These are phyloP conservation scores for Scenedesmus sp. DNA, from an alignment of 163 green algal genomes.

Conservation along the genomic window DNA sequence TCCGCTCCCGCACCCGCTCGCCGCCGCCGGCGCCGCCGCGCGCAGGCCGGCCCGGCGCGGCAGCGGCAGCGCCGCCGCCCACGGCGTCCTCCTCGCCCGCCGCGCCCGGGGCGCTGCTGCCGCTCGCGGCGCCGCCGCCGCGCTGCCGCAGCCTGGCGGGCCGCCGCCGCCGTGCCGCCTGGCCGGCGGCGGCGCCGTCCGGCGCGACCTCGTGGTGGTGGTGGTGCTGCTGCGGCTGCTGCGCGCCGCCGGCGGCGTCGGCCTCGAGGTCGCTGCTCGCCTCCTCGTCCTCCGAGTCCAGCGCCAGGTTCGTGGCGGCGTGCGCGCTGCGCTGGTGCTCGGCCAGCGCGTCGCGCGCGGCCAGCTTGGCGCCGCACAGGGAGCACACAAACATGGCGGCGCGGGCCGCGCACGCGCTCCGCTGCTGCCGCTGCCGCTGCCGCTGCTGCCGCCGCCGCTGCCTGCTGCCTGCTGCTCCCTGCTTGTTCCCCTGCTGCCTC, in stretches of 20 bases:
- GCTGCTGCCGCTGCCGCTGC: too few relatives aligned
- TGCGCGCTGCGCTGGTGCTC: conserved; percentile 19
- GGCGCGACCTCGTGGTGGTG: neutral
- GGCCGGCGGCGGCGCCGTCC: neutral
- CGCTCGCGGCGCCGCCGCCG: neutral
- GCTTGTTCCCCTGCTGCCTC: too few relatives aligned
- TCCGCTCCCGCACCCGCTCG: neutral
- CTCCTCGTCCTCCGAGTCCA: neutral
- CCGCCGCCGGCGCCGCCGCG: neutral
- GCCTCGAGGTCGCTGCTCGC: neutral
- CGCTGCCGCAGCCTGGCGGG: neutral
- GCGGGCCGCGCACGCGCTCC: too few relatives aligned
- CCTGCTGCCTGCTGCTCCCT: too few relatives aligned
- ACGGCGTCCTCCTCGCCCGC: neutral
- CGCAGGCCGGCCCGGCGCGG: neutral
- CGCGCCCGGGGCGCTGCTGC: neutral
- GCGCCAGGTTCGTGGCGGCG: conserved; percentile 24
- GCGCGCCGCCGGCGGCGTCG: neutral
- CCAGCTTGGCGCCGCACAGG: conserved; percentile 36
- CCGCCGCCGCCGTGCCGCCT: neutral
- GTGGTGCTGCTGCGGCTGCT: neutral
- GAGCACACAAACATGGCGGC: conserved; percentile 38
- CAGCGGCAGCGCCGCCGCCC: neutral
- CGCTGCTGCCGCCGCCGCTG: neutral
- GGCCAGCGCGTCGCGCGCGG: conserved; percentile 8